These are phyloP conservation scores for Ustilago nuda DNA, from an alignment of 1,284 basidiomycete genomes.

Conservation along the genomic window DNA sequence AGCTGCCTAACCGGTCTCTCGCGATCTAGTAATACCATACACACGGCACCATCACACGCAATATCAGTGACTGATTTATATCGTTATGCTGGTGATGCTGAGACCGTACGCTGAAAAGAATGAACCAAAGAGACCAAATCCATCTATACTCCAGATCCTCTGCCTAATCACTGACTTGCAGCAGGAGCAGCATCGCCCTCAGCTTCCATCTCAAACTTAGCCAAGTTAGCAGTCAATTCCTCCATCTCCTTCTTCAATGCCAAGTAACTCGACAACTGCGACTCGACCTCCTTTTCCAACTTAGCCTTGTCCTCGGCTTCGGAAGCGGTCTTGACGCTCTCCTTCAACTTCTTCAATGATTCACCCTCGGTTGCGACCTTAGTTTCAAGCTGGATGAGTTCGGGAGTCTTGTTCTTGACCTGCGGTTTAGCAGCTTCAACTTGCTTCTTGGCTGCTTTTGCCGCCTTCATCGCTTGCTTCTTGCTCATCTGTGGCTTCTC, in stretches of 20 bases:
- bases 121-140: not conserved
- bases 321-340: slow-evolving; percentile 39
- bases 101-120: not conserved
- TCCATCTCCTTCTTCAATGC: slow-evolving; percentile 45
- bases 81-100: not conserved
- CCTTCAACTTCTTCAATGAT: slow-evolving; percentile 56
- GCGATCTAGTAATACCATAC: too few relatives aligned
- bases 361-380: slow-evolving; percentile 58
- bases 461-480: slow-evolving; percentile 63
- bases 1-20: slow-evolving; percentile 3
- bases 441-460: slow-evolving; percentile 64
- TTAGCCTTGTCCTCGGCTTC: slow-evolving; percentile 55
- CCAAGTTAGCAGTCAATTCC: slow-evolving; percentile 33
- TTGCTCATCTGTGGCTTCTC: slow-evolving; percentile 63
- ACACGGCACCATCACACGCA: not conserved
- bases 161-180: not conserved
- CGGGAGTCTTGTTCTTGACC: slow-evolving; percentile 62
- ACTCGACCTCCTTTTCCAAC: slow-evolving; percentile 34
- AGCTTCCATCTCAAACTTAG: slow-evolving; percentile 39
- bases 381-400: slow-evolving; percentile 53
- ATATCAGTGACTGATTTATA: not conserved
- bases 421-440: slow-evolving; percentile 45
- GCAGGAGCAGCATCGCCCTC: slow-evolving; percentile 5
- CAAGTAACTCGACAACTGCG: slow-evolving; percentile 28
- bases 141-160: slow-evolving; percentile 5